A percentile compares a stretch with the other conserved stretches of the same genome.
Conservation (phyloP, 176 grass and related monocot species). For the Musa troglodytarum region DNA sequence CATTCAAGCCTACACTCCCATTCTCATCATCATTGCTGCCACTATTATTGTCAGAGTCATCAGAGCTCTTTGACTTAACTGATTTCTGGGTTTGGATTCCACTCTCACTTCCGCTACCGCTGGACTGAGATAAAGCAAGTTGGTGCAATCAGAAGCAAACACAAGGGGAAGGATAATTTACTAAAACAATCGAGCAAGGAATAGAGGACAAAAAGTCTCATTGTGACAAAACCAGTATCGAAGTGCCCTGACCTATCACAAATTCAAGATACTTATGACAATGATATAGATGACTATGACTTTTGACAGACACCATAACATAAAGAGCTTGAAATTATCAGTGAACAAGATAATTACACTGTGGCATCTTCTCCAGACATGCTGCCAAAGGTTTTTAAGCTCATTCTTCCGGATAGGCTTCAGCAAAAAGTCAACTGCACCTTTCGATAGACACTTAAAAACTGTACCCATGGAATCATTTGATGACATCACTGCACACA, state of each 20-base stretch:
- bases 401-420: slow-evolving; percentile 95
- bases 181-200: too few species aligned
- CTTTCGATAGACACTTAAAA: slow-evolving; percentile 83
- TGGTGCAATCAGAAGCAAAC: too few species aligned
- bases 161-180: too few species aligned
- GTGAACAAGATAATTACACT: slow-evolving; percentile 46
- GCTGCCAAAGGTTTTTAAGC: slow-evolving; percentile 95
- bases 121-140: slow-evolving; percentile 48
- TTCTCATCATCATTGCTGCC: slow-evolving; percentile 39
- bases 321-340: neutral
- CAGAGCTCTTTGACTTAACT: slow-evolving; percentile 37
- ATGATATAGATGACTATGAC: neutral
- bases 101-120: slow-evolving; percentile 79
- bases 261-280: neutral
- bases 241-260: neutral
- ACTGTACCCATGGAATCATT: slow-evolving; percentile 87
- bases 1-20: slow-evolving; percentile 45
- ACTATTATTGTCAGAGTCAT: slow-evolving; percentile 44
- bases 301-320: neutral
- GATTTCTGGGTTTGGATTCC: slow-evolving; percentile 66
- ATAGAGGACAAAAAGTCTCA: neutral
- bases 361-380: slow-evolving; percentile 81
- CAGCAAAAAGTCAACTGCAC: slow-evolving; percentile 95
- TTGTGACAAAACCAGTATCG: neutral
- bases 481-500: slow-evolving; percentile 90